A percentile compares a stretch with the other conserved stretches of the same genome.
Conservation (phyloP, 805 yeast genomes). For the Scheffersomyces lignosus region DNA sequence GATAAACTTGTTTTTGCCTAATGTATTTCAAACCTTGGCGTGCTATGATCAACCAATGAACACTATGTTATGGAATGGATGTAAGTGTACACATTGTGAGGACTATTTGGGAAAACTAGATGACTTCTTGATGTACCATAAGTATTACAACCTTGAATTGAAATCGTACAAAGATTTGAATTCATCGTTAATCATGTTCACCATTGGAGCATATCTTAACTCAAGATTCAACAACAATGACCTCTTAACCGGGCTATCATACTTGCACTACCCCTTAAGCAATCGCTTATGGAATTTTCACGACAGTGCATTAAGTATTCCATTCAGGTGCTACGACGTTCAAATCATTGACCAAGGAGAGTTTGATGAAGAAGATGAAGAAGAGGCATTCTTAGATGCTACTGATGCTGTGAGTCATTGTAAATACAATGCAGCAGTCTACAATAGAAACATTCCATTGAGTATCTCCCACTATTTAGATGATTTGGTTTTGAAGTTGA, state of each 20-base stretch:
- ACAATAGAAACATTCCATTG: constrained; percentile 14
- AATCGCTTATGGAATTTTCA: constrained; percentile 36
- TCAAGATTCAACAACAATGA: constrained; percentile 4
- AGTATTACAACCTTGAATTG: constrained; percentile 48
- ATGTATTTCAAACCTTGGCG: constrained; percentile 56
- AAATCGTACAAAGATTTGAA: constrained; percentile 57
- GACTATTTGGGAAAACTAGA: constrained; percentile 54
- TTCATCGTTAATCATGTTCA: constrained; percentile 8
- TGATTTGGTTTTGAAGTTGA: constrained; percentile 29
- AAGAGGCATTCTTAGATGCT: constrained; percentile 21
- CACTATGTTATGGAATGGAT: constrained; percentile 76
- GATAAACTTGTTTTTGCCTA: constrained; percentile 54
- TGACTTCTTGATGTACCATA: constrained; percentile 61
- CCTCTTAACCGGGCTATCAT: constrained; percentile 4
- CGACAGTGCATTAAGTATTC: constrained; percentile 20
- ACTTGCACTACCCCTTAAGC: constrained; percentile 17
- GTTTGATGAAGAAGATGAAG: constrained; percentile 24
- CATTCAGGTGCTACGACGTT: constrained; percentile 35
- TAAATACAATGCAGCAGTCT: constrained; percentile 9
- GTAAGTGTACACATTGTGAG: constrained; percentile 60
- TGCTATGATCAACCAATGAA: constrained; percentile 73
- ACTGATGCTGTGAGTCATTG: constrained; percentile 12
- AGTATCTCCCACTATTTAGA: constrained; percentile 37
- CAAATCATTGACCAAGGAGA: constrained; percentile 37
- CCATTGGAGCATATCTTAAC: constrained; percentile 7